phyloP scores from a whole-genome alignment of 768 basidiomycete species.

The Lentinula guzmanii region DNA sequence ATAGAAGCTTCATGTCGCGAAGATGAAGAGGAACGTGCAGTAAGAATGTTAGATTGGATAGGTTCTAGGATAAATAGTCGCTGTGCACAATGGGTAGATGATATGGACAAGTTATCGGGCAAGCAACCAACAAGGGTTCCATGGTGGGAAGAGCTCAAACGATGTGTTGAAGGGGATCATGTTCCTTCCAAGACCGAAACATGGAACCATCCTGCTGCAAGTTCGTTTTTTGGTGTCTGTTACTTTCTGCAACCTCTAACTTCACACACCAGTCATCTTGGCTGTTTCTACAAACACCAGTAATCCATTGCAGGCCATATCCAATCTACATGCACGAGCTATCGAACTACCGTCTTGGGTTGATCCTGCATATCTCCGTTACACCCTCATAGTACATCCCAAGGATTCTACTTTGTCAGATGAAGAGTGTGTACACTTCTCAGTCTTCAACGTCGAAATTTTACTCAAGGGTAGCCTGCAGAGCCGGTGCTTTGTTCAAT shows the following conservation, averaged over 20 bases:
- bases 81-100: constrained; percentile 66
- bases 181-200: constrained; percentile 66
- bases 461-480: constrained; percentile 20
- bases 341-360: constrained; percentile 78
- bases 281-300: constrained; percentile 79
- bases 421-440: constrained; percentile 64
- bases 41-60: constrained; percentile 84
- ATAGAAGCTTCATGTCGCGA: constrained; percentile 72
- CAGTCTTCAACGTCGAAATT: constrained; percentile 1
- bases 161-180: constrained; percentile 73
- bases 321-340: constrained; percentile 61
- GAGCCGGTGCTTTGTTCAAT: constrained; percentile 75
- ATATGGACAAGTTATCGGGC: constrained; percentile 44
- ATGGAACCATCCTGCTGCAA: constrained; percentile 83
- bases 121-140: constrained; percentile 47
- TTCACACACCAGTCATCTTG: constrained; percentile 53
- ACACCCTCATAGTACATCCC: constrained; percentile 76
- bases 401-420: constrained; percentile 60
- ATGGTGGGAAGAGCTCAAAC: constrained; percentile 84
- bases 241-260: constrained; percentile 8
- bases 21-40: constrained; percentile 73
- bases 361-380: constrained; percentile 63
- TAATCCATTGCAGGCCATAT: constrained; percentile 77
- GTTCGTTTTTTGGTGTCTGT: constrained; percentile 38
- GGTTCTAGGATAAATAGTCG: constrained; percentile 60